A percentile compares a stretch with the other conserved stretches of the same genome.
Conservation (phyloP, 2,329 filamentous ascomycete species). For the Paecilomyces niveus region DNA sequence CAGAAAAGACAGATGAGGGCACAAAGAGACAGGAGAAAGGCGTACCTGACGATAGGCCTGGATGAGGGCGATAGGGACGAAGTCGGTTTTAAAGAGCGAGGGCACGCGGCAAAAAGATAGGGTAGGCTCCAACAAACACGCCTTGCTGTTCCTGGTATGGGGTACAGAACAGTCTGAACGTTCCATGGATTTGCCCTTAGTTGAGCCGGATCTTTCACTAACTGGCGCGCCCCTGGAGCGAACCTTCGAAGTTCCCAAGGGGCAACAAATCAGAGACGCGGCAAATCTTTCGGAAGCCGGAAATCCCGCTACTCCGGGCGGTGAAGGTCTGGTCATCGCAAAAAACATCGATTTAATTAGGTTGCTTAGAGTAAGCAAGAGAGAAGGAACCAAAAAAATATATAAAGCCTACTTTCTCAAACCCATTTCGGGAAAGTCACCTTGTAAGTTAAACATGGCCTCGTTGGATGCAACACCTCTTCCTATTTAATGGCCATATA, state of each 20-base stretch:
- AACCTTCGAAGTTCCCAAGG: neutral
- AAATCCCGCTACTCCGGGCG: conserved; percentile 10
- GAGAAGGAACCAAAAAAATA: too few species aligned
- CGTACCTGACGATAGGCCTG: neutral
- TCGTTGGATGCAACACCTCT: too few species aligned
- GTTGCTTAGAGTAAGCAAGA: neutral
- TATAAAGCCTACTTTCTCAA: too few species aligned
- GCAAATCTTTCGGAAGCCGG: neutral
- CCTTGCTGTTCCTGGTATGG: neutral
- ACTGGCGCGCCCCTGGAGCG: neutral
- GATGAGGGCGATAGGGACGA: neutral
- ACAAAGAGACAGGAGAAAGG: conserved; percentile 1
- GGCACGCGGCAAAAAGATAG: neutral
- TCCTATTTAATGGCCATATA: neutral
- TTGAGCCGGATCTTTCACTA: neutral
- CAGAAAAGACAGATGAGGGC: conserved; percentile 1
- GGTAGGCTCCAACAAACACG: neutral
- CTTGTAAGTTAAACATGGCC: too few species aligned
- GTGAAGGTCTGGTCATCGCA: neutral
- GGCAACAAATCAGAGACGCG: neutral
- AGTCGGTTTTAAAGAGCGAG: conserved; percentile 1
- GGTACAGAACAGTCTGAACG: neutral
- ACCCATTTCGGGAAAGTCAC: too few species aligned
- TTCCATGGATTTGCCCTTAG: neutral
- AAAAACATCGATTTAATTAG: neutral